Evolutionary conservation across 1,139 yeast genomes (phyloP), one percentile per base, ranked within the genome.

Genomic region (Pichia sorboxylosa): DNA sequence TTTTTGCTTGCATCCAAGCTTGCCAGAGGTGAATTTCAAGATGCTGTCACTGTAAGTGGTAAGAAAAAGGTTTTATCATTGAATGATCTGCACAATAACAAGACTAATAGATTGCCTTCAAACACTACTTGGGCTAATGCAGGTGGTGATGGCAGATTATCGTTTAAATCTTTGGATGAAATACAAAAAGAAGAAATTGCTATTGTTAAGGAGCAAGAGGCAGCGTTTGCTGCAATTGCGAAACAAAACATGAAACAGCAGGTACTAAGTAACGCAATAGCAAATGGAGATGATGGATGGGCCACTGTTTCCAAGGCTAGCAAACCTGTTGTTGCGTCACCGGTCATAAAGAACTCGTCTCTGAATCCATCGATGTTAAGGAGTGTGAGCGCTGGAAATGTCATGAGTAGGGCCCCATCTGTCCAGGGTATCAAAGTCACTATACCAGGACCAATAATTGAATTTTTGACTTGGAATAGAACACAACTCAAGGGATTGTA

Each of bases 381-480:
- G 27, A 41, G 51, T 13, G 51, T 52, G 13, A 45, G 56, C 22
- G 49, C 60, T 3, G 33, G 61, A 16, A 23, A 6, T 7, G 11
- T 20, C 5, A 17, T 21, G 8, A 6, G 24, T 13, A 14, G 26
- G 11, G 5, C 32, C 4, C 8, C 31, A 14, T 13, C 25, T 6
- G 22, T 14, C 16, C 18, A 73, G 8, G 40, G 58, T 17, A 25
- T 32, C 17, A 13, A 31, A 5, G 26, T 41, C 10, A 22, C 34
- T 3, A 28, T 27, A 9, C 42, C 42, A 20, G 47, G 59, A 20
- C 59, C 59, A 7, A 44, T 49, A 1, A 74, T 80, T 50, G 94
- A 83, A 40, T 84, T 87, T 44, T 55, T 85, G 37, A 63, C 69
- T 27, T 90, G 97, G 97, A 84, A 94, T 44, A 73, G 90, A 48